A percentile compares a stretch with the other conserved stretches of the same genome.
phyloP scores from a whole-genome alignment of 371 early-diverging fungal species.

The Umbelopsis sp. region DNA sequence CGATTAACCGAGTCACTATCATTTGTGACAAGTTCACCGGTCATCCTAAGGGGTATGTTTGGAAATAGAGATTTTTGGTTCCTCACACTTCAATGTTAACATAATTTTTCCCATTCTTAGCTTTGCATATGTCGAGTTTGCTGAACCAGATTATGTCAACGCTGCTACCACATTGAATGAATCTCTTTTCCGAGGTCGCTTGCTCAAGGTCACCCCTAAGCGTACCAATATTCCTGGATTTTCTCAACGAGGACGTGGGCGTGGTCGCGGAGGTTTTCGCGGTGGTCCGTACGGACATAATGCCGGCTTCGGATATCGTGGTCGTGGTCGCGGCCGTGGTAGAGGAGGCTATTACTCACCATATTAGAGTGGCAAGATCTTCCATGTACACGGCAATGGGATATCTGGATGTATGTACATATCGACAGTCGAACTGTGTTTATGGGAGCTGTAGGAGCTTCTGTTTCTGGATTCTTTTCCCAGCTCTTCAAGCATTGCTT shows the following conservation, averaged over 20 bases:
- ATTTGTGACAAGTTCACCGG: constrained; percentile 94
- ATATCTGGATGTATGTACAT: constrained; percentile 12
- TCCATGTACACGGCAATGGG: neutral
- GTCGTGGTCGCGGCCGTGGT: constrained; percentile 61
- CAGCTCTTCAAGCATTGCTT: neutral
- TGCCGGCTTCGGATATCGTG: constrained; percentile 58
- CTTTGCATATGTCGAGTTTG: constrained; percentile 98
- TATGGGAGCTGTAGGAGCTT: neutral
- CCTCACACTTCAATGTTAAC: neutral
- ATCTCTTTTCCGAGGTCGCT: constrained; percentile 86
- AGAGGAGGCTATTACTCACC: constrained; percentile 70
- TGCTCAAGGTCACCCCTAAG: constrained; percentile 89
- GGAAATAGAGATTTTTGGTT: neutral
- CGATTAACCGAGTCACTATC: constrained; percentile 96
- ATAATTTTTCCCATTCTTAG: constrained; percentile 28
- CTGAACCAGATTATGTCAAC: constrained; percentile 79
- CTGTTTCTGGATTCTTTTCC: neutral
- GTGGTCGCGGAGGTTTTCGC: constrained; percentile 74
- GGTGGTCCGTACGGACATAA: constrained; percentile 64
- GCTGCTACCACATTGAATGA: constrained; percentile 90
- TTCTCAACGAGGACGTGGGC: constrained; percentile 66
- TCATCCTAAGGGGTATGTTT: constrained; percentile 89
- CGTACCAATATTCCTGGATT: constrained; percentile 96
- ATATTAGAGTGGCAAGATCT: constrained; percentile 44
- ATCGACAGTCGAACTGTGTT: constrained; percentile 1